Percentiles rank a stretch among this genome's conserved stretches.
Conservation (phyloP, 148 eudicot species). For the Bassia scoparia region DNA sequence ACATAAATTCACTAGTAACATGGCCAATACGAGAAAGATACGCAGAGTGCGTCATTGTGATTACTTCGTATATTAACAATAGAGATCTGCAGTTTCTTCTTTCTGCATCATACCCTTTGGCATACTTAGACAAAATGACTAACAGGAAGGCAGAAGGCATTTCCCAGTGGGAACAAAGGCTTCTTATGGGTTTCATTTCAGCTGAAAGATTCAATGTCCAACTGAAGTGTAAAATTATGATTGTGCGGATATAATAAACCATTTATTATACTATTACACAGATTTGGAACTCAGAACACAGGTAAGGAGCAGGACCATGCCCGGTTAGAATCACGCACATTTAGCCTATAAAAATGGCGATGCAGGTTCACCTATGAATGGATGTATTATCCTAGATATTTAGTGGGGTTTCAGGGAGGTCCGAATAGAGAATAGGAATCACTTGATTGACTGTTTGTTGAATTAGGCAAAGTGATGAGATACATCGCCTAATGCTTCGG, state of each 20-base stretch:
- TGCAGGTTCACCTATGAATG: slow-evolving; percentile 80
- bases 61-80: not conserved
- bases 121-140: slow-evolving; percentile 3
- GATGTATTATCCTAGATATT: slow-evolving; percentile 73
- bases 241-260: no score
- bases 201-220: slow-evolving; percentile 11
- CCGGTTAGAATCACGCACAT: slow-evolving; percentile 61
- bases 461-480: slow-evolving; percentile 62
- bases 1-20: not conserved
- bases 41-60: not conserved
- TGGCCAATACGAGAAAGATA: not conserved
- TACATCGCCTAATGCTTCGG: slow-evolving; percentile 72
- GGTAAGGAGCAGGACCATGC: slow-evolving; percentile 36
- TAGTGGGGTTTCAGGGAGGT: slow-evolving; percentile 54
- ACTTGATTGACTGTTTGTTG: slow-evolving; percentile 43
- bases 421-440: slow-evolving; percentile 56
- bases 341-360: slow-evolving; percentile 42
- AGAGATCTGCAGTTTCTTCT: slow-evolving; percentile 4
- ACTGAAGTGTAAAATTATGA: slow-evolving; percentile 10
- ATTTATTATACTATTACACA: no score
- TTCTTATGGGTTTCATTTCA: not conserved
- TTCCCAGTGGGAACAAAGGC: not conserved
- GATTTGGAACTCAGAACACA: slow-evolving; percentile 59
- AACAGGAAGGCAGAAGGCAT: not conserved
- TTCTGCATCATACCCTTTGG: not conserved